Evolutionary conservation across 345 rosid genomes (phyloP), one percentile per base, ranked within the genome.

Genomic region (Euphorbia peplus): DNA sequence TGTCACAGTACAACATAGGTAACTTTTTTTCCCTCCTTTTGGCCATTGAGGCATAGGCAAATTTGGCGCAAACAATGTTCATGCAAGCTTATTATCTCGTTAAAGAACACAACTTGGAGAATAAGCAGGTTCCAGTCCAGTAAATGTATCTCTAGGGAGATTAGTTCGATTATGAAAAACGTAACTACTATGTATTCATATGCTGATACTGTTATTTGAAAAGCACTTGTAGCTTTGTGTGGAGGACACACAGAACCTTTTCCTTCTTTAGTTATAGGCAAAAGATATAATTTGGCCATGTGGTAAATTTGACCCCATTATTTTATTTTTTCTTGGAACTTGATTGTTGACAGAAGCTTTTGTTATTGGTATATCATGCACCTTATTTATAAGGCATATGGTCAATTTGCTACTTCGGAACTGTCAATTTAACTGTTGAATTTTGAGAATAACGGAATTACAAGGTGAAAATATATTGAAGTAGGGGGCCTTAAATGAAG

Each of bases 1-100:
- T 63, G 79, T 91, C 75, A 95, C 98, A 46, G 93, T 95, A 56
- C 98, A 91, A 72, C 99, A 95, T 82, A 91, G 96, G 99, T 93
- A 63, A 50, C 1, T n/a, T 73, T 18, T 77, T 22, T 42, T 50
- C 74, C 65, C n/a, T 50, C 67, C n/a, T 50, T 44, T 77, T 71
- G 28, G 68, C 28, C 46, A 41, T 28, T 57, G 30, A n/a, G n/a
- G n/a, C n/a, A n/a, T n/a, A n/a, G n/a, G n/a, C n/a, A n/a, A n/a
- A n/a, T n/a, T n/a, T n/a, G n/a, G n/a, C n/a, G n/a, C n/a, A n/a
- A n/a, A n/a, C n/a, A n/a, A n/a, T 60, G 32, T 4, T 41, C 28
- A 26, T 60, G 42, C 55, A 41, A 12, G 29, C 18, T 4, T 44
- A 18, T 69, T 28, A 18, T 48, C 39, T 37, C 39, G 59, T 53